phyloP scores from a whole-genome alignment of 331 rosid species.

The Arachis monticola region DNA sequence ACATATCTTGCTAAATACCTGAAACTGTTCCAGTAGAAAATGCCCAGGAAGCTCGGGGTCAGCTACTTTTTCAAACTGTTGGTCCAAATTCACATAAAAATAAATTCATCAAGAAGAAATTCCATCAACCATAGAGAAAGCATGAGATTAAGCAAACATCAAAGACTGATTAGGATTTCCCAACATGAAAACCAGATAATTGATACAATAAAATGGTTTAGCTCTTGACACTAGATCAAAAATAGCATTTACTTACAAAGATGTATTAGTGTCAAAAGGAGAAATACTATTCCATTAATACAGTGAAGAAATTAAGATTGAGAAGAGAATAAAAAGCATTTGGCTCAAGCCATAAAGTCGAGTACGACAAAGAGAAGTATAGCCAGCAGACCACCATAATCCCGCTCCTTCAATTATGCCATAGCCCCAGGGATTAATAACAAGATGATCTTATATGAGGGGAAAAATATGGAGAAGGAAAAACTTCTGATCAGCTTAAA shows the following conservation, averaged over 20 bases:
- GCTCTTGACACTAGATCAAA: slow-evolving; percentile 18
- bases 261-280: slow-evolving; percentile 7
- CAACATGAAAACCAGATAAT: slow-evolving; percentile 12
- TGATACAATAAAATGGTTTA: slow-evolving; percentile 22
- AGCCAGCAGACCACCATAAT: slow-evolving; percentile 9
- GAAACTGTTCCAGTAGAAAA: slow-evolving; percentile 92
- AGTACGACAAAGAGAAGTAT: slow-evolving; percentile 16
- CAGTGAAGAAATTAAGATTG: slow-evolving; percentile 24
- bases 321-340: neutral
- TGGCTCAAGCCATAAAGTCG: slow-evolving; percentile 7
- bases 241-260: slow-evolving; percentile 8
- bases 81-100: slow-evolving; percentile 46
- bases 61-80: slow-evolving; percentile 72
- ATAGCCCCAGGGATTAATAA: slow-evolving; percentile 14
- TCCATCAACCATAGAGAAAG: neutral
- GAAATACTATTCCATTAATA: neutral
- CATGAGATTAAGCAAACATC: slow-evolving; percentile 22
- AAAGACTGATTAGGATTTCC: slow-evolving; percentile 27
- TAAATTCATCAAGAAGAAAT: slow-evolving; percentile 30
- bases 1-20: slow-evolving; percentile 55
- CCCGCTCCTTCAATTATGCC: slow-evolving; percentile 17
- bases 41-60: slow-evolving; percentile 99
- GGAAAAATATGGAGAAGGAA: neutral
- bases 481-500: slow-evolving; percentile 6
- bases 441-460: neutral